Evolutionary conservation across 2,329 filamentous ascomycete species (phyloP).

Genomic region (Colletotrichum scovillei): DNA sequence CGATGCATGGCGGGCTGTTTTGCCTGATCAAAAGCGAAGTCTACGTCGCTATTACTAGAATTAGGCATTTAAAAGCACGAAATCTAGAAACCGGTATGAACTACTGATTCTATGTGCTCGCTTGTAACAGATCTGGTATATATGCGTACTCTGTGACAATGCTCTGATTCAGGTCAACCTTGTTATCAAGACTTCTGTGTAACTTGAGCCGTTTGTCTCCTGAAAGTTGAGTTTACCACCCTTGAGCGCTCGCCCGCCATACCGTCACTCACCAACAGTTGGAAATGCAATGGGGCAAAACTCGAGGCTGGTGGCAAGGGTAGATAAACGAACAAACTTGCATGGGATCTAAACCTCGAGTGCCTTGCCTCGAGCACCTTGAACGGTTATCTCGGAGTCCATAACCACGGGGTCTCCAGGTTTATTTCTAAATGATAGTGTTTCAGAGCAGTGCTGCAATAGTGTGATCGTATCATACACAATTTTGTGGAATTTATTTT

Average conservation of each 20-base stretch:
- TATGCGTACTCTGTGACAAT: background rate
- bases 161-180: background rate
- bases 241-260: background rate
- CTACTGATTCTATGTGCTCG: background rate
- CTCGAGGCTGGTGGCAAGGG: background rate
- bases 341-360: background rate
- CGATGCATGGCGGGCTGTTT: background rate
- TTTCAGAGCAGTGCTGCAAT: no score
- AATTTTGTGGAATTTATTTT: no score
- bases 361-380: background rate
- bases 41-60: background rate
- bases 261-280: background rate
- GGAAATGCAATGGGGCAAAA: background rate
- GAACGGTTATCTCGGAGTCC: background rate
- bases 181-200: background rate
- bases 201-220: background rate
- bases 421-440: no score
- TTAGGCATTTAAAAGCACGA: background rate
- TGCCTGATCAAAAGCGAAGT: background rate
- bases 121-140: background rate
- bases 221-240: background rate
- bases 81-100: background rate
- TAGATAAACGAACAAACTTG: background rate
- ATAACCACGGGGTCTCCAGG: no score
- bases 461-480: no score